Evolutionary conservation across 371 early-diverging fungal species (phyloP).

Genomic region (Syncephalastrum racemosum): DNA sequence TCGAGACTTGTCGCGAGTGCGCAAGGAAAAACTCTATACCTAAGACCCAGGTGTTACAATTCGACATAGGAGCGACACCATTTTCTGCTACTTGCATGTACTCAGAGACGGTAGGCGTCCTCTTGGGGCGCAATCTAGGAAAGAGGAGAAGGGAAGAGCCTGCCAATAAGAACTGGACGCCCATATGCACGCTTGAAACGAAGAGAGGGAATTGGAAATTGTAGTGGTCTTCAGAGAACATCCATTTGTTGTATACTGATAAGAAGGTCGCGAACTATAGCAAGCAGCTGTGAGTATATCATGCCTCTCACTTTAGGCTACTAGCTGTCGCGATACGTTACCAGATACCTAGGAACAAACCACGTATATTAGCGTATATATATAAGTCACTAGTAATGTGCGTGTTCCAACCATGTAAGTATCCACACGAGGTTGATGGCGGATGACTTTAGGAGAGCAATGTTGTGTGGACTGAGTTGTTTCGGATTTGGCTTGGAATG

Average conservation of each 20-base stretch:
- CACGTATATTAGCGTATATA: neutral
- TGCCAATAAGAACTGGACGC: slow-evolving; percentile 67
- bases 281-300: neutral
- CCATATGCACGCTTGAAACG: slow-evolving; percentile 74
- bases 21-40: slow-evolving; percentile 76
- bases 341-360: slow-evolving; percentile 30
- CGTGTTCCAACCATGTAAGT: slow-evolving; percentile 46
- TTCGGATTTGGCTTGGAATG: neutral
- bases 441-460: slow-evolving; percentile 27
- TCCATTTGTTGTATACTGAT: slow-evolving; percentile 88
- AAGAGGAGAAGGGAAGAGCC: slow-evolving; percentile 51
- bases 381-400: neutral
- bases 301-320: neutral
- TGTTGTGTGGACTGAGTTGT: slow-evolving; percentile 15
- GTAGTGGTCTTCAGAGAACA: slow-evolving; percentile 74
- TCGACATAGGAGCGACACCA: neutral
- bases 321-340: slow-evolving; percentile 11
- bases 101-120: slow-evolving; percentile 54
- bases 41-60: slow-evolving; percentile 11
- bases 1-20: slow-evolving; percentile 88
- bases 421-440: slow-evolving; percentile 48
- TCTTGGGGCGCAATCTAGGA: slow-evolving; percentile 56
- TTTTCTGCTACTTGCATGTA: slow-evolving; percentile 43
- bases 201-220: slow-evolving; percentile 82
- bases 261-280: slow-evolving; percentile 65